These are phyloP conservation scores for Kodamaea fungicola DNA, from an alignment of 1,139 yeast species.

Conservation along the genomic window DNA sequence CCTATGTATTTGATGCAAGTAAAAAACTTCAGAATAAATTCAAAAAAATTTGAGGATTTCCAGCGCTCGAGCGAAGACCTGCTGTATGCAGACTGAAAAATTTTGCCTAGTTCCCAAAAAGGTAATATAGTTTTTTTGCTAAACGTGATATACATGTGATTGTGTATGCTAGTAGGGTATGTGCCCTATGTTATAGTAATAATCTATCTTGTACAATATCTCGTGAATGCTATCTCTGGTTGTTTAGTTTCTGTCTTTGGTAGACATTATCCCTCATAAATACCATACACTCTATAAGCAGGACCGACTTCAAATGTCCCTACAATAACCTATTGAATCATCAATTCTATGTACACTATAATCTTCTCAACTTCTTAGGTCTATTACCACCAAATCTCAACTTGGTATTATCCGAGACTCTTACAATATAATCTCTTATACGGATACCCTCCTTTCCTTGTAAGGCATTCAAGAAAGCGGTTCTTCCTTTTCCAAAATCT, in stretches of 20 bases:
- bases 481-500: constrained; percentile 87
- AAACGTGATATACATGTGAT: background rate
- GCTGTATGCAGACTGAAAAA: constrained; percentile 7
- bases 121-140: background rate
- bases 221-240: too few species aligned
- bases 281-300: too few species aligned
- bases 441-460: constrained; percentile 84
- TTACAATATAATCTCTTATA: constrained; percentile 59
- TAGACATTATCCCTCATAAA: too few species aligned
- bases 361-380: constrained; percentile 78
- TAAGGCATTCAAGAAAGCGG: constrained; percentile 79
- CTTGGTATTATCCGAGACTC: constrained; percentile 74
- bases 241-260: too few species aligned
- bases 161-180: background rate
- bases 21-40: constrained; percentile 3
- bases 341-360: constrained; percentile 3
- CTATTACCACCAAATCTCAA: constrained; percentile 92
- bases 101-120: constrained; percentile 6
- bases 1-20: constrained; percentile 14
- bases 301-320: too few species aligned
- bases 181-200: background rate
- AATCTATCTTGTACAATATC: too few species aligned
- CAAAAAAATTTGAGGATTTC: constrained; percentile 8
- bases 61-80: constrained; percentile 4
- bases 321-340: background rate